Conservation (phyloP, 306 rosid genomes). For the Prunus armeniaca region DNA sequence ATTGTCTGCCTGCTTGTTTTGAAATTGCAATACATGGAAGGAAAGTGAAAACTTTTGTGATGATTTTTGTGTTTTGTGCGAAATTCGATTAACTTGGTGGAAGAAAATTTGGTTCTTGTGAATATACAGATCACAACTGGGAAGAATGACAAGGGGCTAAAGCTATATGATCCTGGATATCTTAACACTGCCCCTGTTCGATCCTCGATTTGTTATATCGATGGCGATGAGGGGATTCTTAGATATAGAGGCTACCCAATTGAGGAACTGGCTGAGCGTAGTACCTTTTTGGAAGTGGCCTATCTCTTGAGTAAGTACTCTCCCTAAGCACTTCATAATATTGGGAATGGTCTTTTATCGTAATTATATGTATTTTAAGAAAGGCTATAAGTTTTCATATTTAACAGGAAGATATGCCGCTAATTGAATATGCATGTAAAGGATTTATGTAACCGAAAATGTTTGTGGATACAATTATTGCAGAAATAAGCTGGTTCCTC, state of each 20-base stretch:
- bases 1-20: neutral
- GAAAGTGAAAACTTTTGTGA: neutral
- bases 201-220: constrained; percentile 74
- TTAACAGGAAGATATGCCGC: neutral
- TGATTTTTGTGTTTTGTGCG: neutral
- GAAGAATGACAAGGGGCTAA: constrained; percentile 74
- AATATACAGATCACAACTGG: constrained; percentile 59
- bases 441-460: neutral
- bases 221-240: constrained; percentile 89
- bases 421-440: neutral
- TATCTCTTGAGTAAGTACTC: constrained; percentile 72
- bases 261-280: constrained; percentile 84
- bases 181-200: constrained; percentile 87
- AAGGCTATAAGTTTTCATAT: neutral
- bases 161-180: constrained; percentile 89
- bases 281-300: constrained; percentile 75
- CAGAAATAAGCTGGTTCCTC: neutral
- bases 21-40: neutral
- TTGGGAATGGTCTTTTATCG: neutral
- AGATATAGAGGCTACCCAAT: constrained; percentile 87
- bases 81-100: neutral
- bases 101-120: neutral
- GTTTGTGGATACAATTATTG: neutral
- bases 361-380: neutral
- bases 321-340: neutral